Evolutionary conservation across 805 yeast species (phyloP).

Genomic region (Myxozyma lipomycoides): DNA sequence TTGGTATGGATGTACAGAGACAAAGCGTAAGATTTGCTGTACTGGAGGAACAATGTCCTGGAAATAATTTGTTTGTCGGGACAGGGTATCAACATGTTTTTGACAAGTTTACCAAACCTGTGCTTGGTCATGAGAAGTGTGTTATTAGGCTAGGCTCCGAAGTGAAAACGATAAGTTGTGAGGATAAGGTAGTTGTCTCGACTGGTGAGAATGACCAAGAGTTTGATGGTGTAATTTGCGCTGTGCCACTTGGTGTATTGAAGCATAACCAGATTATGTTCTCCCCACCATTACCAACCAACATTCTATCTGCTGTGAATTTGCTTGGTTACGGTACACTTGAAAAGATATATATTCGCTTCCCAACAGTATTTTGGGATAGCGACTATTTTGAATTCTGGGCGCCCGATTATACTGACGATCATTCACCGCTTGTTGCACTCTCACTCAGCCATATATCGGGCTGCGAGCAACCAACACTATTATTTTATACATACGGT

Average conservation of each 20-base stretch:
- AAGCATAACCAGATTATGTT: conserved; percentile 29
- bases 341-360: conserved; percentile 35
- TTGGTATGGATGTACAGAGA: conserved; percentile 21
- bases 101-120: conserved; percentile 5
- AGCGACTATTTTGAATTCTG: conserved; percentile 31
- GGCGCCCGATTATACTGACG: conserved; percentile 11
- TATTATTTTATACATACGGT: conserved; percentile 30
- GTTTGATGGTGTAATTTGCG: conserved; percentile 33
- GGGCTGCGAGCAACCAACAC: conserved; percentile 26
- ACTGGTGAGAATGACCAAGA: not conserved
- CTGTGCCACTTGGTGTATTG: conserved; percentile 35
- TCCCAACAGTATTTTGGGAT: conserved; percentile 35
- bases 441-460: conserved; percentile 17
- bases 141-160: not conserved
- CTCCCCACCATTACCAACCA: conserved; percentile 29
- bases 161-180: not conserved
- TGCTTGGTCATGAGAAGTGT: not conserved
- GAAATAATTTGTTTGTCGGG: conserved; percentile 26
- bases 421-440: conserved; percentile 17
- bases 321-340: conserved; percentile 32
- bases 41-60: conserved; percentile 29
- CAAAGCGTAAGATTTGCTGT: conserved; percentile 27
- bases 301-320: conserved; percentile 23
- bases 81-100: conserved; percentile 20
- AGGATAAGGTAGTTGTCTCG: not conserved